Evolutionary conservation across 192 early-diverging fungal species (phyloP), one percentile per base, ranked within the genome.

Genomic region (Coemansia javaensis): DNA sequence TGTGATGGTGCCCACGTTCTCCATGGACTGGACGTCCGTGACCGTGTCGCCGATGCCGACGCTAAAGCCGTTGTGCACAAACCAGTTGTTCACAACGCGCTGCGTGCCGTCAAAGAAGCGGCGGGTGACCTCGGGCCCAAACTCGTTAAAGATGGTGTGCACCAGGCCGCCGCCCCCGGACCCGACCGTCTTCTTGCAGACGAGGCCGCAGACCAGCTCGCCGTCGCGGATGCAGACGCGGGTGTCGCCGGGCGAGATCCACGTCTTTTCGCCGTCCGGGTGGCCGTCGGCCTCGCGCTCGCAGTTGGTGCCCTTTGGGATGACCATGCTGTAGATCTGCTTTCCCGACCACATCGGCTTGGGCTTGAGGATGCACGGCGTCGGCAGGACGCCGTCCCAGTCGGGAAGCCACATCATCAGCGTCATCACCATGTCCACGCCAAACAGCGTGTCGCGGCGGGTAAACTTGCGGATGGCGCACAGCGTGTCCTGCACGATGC

Each of bases 401-500:
- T 88, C 85, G 7, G 92, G 90, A 0, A 97, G 85, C 88, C 89
- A 94, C 87, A 96, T 84, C 43, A 96, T 78, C 49, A 99, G 79
- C 68, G 90, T 83, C 94, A 97, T 99, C 34, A 99, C 87, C 53
- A 94, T 74, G 64, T 96, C 92, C 40, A 81, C 75, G 21, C 77
- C 67, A 53, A 97, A 38, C 66, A 99, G 89, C 24, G 80, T 89
- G 78, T 99, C 94, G 35, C 97, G 85, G 61, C 83, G 82, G 12
- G 94, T 97, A 49, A 99, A 96, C 76, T 89, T 94, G 58, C 91
- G 83, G 54, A 96, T 84, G 34, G 90, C 97, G 66, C 89, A 94
- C 30, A 99, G 83, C 7, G 93, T 95, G 60, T 99, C 97, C 75
- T 99, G 97, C 25, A 99, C 97, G 72, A 99, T 99, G 59, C 97